Base-by-base conservation (phyloP, 495 filamentous ascomycete genomes). In the Jackrogersella multiformis region DNA sequence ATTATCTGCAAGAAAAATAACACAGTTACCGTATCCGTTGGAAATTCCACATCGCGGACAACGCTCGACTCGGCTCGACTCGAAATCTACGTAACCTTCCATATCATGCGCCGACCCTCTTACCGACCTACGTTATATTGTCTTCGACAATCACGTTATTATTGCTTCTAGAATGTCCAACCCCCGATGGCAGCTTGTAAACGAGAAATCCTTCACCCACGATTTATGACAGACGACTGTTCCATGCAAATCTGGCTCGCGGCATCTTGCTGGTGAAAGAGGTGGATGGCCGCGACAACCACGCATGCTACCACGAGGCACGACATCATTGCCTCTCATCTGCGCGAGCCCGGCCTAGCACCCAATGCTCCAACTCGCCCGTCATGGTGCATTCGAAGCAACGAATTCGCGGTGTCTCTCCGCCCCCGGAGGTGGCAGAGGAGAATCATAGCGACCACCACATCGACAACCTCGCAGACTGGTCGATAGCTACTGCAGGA, bases 331-430 rank as follows among this genome's bases (percentile, higher is more conserved):
- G 36, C 41, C 61, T 61, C 45, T 51, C 24, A 64, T 34, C 57
- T 69, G 67, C 67, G 64, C 54, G 54, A 56, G 60, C 32, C 56
- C 56, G 45, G 60, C 45, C 20, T 57, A 38, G 58, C 55, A 61
- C 65, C 59, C 70, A 52, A 75, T 75, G 73, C 66, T 66, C 56
- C 42, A 46, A 56, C 44, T 44, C 42, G 38, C 16, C 45, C 53
- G 46, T 46, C 54, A 49, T 48, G 42, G 73, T 75, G 69, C 66
- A 61, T 67, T 71, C 59, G 32, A 74, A 72, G 61, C 63, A 55
- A 63, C 68, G 67, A 34, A 68, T 49, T 74, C 81, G 62, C 74
- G 81, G 71, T 64, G 64, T 75, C 49, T 60, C 66, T 24, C 67
- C 74, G 32, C 73, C 76, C 28, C 54, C 70, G 35, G 73, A 73